Conservation (phyloP, 2,329 filamentous ascomycete species). For the Paecilomyces sp. region DNA sequence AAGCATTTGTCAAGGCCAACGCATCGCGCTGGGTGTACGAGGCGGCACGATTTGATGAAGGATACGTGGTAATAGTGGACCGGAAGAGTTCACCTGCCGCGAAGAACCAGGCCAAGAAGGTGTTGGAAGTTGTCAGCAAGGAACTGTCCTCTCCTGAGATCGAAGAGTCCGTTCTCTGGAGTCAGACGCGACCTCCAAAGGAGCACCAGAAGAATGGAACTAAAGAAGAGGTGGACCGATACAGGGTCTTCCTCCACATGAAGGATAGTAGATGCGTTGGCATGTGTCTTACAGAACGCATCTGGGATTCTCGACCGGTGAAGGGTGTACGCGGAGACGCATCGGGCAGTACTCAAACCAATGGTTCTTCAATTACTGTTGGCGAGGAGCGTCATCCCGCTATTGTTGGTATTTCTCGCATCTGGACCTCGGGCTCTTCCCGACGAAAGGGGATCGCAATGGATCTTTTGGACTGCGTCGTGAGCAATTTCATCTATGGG, state of each 20-base stretch:
- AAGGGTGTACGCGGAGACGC: conserved; percentile 20
- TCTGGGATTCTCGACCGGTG: conserved; percentile 50
- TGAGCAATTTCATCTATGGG: conserved; percentile 49
- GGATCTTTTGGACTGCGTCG: conserved; percentile 49
- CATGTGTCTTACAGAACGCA: conserved; percentile 54
- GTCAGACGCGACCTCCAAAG: conserved; percentile 35
- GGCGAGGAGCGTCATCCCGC: conserved; percentile 38
- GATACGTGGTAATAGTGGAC: conserved; percentile 52
- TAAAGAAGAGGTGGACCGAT: conserved; percentile 41
- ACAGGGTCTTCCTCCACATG: conserved; percentile 57
- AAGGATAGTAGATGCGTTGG: conserved; percentile 56
- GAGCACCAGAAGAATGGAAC: conserved; percentile 23
- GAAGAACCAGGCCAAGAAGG: conserved; percentile 47
- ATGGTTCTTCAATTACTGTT: conserved; percentile 40
- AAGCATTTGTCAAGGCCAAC: conserved; percentile 48
- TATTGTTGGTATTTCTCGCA: conserved; percentile 56
- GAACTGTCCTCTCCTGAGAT: conserved; percentile 58
- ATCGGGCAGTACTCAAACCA: conserved; percentile 8
- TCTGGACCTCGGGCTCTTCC: conserved; percentile 56
- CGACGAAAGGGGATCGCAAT: conserved; percentile 52
- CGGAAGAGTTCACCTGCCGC: conserved; percentile 46
- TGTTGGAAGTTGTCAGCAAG: conserved; percentile 55
- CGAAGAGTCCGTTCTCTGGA: conserved; percentile 51
- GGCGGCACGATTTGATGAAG: conserved; percentile 40
- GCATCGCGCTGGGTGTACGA: conserved; percentile 47